phyloP scores from a whole-genome alignment of 768 basidiomycete species.

The Hortiboletus flavorubellus region DNA sequence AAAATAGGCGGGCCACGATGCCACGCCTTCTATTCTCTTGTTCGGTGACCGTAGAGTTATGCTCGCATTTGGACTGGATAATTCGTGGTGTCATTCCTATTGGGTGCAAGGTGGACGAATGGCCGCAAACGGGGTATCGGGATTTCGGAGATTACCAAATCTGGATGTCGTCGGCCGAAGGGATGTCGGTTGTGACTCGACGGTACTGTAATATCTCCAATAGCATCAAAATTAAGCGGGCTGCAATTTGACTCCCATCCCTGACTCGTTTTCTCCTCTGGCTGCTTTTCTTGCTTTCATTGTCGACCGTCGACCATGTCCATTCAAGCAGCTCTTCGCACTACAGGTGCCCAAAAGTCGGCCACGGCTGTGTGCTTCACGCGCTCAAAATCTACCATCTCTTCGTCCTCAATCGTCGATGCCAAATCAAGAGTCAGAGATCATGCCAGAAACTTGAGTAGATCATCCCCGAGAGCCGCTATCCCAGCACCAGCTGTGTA shows the following conservation, averaged over 20 bases:
- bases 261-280: background rate
- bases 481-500: slow-evolving; percentile 62
- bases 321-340: slow-evolving; percentile 42
- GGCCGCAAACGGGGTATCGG: slow-evolving; percentile 12
- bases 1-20: background rate
- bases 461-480: slow-evolving; percentile 58
- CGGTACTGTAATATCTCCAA: background rate
- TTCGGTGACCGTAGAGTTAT: background rate
- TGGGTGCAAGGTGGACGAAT: background rate
- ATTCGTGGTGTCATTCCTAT: background rate
- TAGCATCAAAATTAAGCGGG: slow-evolving; percentile 5
- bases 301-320: slow-evolving; percentile 36
- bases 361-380: slow-evolving; percentile 33
- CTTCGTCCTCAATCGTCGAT: slow-evolving; percentile 59
- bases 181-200: slow-evolving; percentile 14
- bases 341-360: slow-evolving; percentile 38
- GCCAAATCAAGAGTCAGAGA: slow-evolving; percentile 80
- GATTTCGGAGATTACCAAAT: slow-evolving; percentile 18
- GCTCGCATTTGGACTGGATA: background rate
- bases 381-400: slow-evolving; percentile 50
- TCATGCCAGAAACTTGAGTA: slow-evolving; percentile 72
- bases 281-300: slow-evolving; percentile 8
- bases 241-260: slow-evolving; percentile 3
- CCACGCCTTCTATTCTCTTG: background rate
- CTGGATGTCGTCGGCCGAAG: slow-evolving; percentile 26